Evolutionary conservation across 371 early-diverging fungal species (phyloP).

Genomic region (Smittium culicis): DNA sequence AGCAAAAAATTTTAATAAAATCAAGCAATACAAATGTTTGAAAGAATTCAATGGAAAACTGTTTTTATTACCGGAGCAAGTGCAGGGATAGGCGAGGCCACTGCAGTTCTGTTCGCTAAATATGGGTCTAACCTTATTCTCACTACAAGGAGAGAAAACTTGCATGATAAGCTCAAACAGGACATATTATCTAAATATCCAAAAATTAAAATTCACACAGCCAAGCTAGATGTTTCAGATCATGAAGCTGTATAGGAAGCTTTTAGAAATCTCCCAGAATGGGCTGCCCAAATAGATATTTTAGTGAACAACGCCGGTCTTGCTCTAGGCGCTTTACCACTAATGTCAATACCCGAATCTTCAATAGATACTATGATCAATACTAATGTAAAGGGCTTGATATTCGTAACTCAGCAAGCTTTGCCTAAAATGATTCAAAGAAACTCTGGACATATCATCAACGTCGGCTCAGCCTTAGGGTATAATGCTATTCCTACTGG

Average conservation of each 20-base stretch:
- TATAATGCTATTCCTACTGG: slow-evolving; percentile 39
- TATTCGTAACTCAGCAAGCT: slow-evolving; percentile 65
- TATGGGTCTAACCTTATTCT: slow-evolving; percentile 5
- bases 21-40: slow-evolving; percentile 48
- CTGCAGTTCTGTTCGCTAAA: slow-evolving; percentile 4
- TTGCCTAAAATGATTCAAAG: slow-evolving; percentile 66
- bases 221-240: slow-evolving; percentile 4
- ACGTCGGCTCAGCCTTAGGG: slow-evolving; percentile 49
- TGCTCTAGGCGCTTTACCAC: slow-evolving; percentile 65
- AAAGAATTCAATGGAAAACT: slow-evolving; percentile 36
- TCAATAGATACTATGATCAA: slow-evolving; percentile 69
- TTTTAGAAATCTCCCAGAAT: slow-evolving; percentile 5
- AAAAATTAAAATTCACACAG: neutral
- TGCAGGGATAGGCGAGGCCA: slow-evolving; percentile 4
- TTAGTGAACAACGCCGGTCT: slow-evolving; percentile 69
- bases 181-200: neutral
- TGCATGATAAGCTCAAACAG: neutral
- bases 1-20: neutral
- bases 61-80: slow-evolving; percentile 5
- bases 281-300: slow-evolving; percentile 43
- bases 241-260: neutral
- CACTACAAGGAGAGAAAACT: neutral
- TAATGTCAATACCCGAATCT: slow-evolving; percentile 43
- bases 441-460: slow-evolving; percentile 63
- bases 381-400: slow-evolving; percentile 79